These are phyloP conservation scores for Poteriospumella lacustris DNA, from an alignment of 108 stramenopile genomes.

Conservation along the genomic window DNA sequence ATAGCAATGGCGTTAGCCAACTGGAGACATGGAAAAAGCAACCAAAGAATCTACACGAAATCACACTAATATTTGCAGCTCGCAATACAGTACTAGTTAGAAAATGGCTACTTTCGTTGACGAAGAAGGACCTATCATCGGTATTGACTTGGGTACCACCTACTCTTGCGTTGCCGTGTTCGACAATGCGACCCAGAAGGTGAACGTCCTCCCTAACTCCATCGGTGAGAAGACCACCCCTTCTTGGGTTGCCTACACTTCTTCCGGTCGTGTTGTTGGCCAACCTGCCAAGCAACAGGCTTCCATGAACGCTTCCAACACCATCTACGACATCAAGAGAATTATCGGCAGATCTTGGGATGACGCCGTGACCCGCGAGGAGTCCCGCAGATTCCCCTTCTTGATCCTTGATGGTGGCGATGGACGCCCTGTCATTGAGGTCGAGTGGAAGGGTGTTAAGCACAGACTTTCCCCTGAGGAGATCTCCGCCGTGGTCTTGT, in stretches of 20 bases:
- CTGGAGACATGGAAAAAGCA: too few species aligned
- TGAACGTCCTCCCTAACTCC: slow-evolving; percentile 20
- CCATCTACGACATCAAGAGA: slow-evolving; percentile 64
- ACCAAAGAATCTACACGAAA: too few species aligned
- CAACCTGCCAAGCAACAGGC: slow-evolving; percentile 61
- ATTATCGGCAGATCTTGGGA: slow-evolving; percentile 59
- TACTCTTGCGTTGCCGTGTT: slow-evolving; percentile 51
- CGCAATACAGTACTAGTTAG: too few species aligned
- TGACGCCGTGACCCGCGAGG: slow-evolving; percentile 55
- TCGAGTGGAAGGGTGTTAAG: slow-evolving; percentile 48
- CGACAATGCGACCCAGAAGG: slow-evolving; percentile 29
- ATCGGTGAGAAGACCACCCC: slow-evolving; percentile 11
- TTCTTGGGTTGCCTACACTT: slow-evolving; percentile 19
- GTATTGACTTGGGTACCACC: slow-evolving; percentile 55
- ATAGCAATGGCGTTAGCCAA: too few species aligned
- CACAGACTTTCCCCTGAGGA: slow-evolving; percentile 62
- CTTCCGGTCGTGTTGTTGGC: slow-evolving; percentile 54
- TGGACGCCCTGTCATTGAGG: slow-evolving; percentile 40
- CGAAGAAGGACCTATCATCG: slow-evolving; percentile 17
- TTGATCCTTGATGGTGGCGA: slow-evolving; percentile 52
- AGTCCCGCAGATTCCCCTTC: slow-evolving; percentile 57
- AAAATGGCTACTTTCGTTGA: neutral
- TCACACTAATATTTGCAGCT: too few species aligned
- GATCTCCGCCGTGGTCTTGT: slow-evolving; percentile 58
- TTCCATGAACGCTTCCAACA: slow-evolving; percentile 55